Evolutionary conservation across 2,329 filamentous ascomycete genomes (phyloP).

Genomic region (Aureobasidium melanogenum): DNA sequence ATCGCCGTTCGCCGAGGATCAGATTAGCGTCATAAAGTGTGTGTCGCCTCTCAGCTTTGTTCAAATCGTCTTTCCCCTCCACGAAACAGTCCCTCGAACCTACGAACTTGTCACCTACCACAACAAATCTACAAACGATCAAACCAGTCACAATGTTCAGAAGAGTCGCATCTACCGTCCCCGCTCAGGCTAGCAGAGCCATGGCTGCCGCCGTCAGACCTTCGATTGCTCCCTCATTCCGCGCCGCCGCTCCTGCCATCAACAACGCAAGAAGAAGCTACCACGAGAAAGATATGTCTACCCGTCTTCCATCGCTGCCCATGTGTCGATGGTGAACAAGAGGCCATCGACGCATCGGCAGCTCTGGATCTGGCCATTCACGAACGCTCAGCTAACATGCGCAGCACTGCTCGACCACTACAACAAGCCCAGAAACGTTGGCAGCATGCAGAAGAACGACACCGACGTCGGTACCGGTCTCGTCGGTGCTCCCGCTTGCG

Average conservation of each 20-base stretch:
- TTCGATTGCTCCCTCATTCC: constrained; percentile 38
- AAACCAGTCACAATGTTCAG: constrained; percentile 43
- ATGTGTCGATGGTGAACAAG: not conserved
- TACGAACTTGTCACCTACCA: constrained; percentile 2
- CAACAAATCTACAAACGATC: not conserved
- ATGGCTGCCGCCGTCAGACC: constrained; percentile 42
- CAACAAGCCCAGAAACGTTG: constrained; percentile 68
- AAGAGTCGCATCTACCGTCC: constrained; percentile 45
- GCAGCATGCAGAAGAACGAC: constrained; percentile 70
- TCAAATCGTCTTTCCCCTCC: constrained; percentile 1
- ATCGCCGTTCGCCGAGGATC: constrained; percentile 9
- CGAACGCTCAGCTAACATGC: constrained; percentile 30
- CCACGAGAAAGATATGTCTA: constrained; percentile 56
- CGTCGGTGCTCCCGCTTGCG: constrained; percentile 81
- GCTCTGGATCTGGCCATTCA: not conserved
- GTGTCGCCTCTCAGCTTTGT: constrained; percentile 10
- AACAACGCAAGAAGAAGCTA: constrained; percentile 41
- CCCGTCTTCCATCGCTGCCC: not conserved
- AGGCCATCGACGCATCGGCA: constrained; percentile 9
- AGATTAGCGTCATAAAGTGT: constrained; percentile 10
- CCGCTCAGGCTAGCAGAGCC: constrained; percentile 43
- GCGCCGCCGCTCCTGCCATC: constrained; percentile 34
- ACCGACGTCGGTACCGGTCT: constrained; percentile 81
- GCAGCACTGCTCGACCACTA: constrained; percentile 67
- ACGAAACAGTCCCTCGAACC: not conserved